These are phyloP conservation scores for Aureobasidium zeae DNA, from an alignment of 2,329 filamentous ascomycete species.

Conservation along the genomic window DNA sequence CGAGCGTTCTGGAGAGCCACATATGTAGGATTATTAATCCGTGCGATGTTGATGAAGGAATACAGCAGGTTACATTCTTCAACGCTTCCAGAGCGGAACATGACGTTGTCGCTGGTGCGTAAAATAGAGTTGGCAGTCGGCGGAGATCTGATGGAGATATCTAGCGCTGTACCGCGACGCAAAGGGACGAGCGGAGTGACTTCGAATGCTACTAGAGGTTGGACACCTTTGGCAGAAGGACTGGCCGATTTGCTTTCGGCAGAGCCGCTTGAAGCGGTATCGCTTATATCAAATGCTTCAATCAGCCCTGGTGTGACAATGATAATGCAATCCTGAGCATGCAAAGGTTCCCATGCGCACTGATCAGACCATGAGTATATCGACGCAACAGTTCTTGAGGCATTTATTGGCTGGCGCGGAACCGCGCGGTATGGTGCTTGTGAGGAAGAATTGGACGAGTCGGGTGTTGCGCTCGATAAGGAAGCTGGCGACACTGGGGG, in stretches of 20 bases:
- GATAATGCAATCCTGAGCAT: conserved; percentile 54
- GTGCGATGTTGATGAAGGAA: conserved; percentile 73
- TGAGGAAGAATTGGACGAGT: conserved; percentile 73
- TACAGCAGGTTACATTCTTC: conserved; percentile 78
- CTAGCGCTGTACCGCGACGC: conserved; percentile 80
- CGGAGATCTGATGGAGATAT: conserved; percentile 87
- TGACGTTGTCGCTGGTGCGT: conserved; percentile 64
- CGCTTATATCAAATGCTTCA: conserved; percentile 50
- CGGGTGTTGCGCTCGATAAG: conserved; percentile 46
- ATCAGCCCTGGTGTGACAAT: conserved; percentile 55
- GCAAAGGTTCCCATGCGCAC: conserved; percentile 51
- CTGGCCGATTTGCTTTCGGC: conserved; percentile 34
- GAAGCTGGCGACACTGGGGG: conserved; percentile 23
- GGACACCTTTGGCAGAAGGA: conserved; percentile 29
- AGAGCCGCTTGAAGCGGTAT: conserved; percentile 33
- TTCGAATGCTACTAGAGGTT: conserved; percentile 61
- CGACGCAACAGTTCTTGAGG: conserved; percentile 48
- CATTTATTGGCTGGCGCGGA: conserved; percentile 35
- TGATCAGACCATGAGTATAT: conserved; percentile 57
- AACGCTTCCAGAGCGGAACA: conserved; percentile 72
- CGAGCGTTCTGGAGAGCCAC: conserved; percentile 67
- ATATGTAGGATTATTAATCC: conserved; percentile 88
- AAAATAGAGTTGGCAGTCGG: conserved; percentile 65
- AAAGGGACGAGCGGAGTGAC: conserved; percentile 87
- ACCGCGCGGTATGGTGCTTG: conserved; percentile 58